Evolutionary conservation across 805 yeast genomes (phyloP).

Genomic region (Cyberlindnera xylosilytica): DNA sequence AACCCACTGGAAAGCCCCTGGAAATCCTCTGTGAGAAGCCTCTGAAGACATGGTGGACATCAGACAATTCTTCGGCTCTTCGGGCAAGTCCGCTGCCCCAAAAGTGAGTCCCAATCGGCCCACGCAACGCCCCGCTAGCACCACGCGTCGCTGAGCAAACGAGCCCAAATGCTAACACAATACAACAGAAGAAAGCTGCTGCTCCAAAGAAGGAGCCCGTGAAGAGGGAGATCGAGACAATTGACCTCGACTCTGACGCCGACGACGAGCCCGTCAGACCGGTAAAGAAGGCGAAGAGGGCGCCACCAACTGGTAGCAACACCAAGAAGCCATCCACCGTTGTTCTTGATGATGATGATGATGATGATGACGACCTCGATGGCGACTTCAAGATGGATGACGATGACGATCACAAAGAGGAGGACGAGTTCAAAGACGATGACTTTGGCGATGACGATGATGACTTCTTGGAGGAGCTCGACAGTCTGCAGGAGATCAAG

Average conservation of each 20-base stretch:
- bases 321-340: constrained; percentile 8
- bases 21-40: no score
- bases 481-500: constrained; percentile 1
- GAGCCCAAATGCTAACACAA: no score
- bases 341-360: constrained; percentile 22
- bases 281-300: constrained; percentile 7
- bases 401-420: constrained; percentile 17
- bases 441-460: constrained; percentile 19
- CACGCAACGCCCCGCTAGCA: no score
- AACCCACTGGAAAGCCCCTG: no score
- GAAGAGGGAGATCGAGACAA: constrained; percentile 3
- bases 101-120: constrained; percentile 17
- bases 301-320: constrained; percentile 15
- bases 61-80: constrained; percentile 36
- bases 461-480: constrained; percentile 1
- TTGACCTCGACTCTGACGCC: constrained; percentile 12
- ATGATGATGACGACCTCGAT: constrained; percentile 13
- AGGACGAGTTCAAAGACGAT: constrained; percentile 7
- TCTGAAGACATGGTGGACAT: constrained; percentile 41
- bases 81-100: constrained; percentile 11
- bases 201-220: background rate
- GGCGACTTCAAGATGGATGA: constrained; percentile 13
- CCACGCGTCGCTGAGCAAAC: no score
- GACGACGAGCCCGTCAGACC: constrained; percentile 24
- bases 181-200: background rate